Evolutionary conservation across 805 yeast genomes (phyloP).

Genomic region (Zygoascus flipseniorum): DNA sequence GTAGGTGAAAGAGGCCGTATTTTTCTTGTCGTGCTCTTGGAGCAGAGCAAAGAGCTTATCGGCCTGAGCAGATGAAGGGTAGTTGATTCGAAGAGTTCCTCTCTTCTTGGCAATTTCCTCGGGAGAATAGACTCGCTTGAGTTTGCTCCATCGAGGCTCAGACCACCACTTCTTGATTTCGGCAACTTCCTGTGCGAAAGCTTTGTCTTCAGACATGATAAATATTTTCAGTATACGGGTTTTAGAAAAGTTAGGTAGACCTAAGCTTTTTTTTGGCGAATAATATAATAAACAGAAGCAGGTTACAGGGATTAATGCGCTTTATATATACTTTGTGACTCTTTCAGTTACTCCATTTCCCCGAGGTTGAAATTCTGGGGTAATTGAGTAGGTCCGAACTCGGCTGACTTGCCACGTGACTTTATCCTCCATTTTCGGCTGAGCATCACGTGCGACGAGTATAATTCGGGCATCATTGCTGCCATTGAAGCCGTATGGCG

Average conservation of each 20-base stretch:
- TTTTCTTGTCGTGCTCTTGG: conserved; percentile 58
- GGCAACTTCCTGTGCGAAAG: conserved; percentile 58
- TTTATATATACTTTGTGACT: not conserved
- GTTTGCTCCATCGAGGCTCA: conserved; percentile 81
- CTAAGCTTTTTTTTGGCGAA: not conserved
- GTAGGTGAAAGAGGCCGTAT: conserved; percentile 78
- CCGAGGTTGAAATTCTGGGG: conserved; percentile 1
- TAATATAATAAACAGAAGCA: not conserved
- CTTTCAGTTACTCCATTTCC: not conserved
- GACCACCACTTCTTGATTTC: conserved; percentile 88
- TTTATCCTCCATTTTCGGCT: not conserved
- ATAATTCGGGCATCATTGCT: not conserved
- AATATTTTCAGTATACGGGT: not conserved
- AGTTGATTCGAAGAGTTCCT: conserved; percentile 63
- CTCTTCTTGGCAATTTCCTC: conserved; percentile 86
- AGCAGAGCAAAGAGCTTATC: conserved; percentile 69
- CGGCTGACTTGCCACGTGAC: not conserved
- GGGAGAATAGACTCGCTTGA: conserved; percentile 81
- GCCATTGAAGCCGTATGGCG: not conserved
- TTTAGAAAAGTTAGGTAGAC: not conserved
- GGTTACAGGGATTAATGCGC: not conserved
- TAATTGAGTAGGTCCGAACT: not conserved
- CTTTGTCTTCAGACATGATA: conserved; percentile 42
- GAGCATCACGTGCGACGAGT: not conserved
- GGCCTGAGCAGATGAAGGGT: conserved; percentile 73